Conservation (phyloP, 148 eudicot species). For the Talinum fruticosum region DNA sequence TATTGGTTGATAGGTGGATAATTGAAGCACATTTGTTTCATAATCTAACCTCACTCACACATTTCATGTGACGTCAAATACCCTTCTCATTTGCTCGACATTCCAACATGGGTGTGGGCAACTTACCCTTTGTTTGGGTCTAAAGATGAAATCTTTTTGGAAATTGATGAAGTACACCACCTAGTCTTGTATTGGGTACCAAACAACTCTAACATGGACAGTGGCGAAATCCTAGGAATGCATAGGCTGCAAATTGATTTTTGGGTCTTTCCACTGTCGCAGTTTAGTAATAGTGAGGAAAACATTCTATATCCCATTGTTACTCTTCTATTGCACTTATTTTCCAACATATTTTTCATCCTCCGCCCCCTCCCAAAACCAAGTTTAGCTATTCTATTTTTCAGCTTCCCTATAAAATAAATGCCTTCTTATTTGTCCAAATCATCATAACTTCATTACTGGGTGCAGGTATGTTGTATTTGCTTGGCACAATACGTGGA, state of each 20-base stretch:
- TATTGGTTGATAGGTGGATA: too few species aligned
- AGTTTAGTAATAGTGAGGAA: too few species aligned
- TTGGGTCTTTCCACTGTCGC: too few species aligned
- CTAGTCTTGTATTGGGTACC: neutral
- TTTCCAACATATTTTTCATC: too few species aligned
- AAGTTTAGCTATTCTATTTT: too few species aligned
- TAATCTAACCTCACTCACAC: neutral
- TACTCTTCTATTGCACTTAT: too few species aligned
- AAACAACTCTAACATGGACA: neutral
- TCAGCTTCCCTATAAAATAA: too few species aligned
- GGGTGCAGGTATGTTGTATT: conserved; percentile 41
- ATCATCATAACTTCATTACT: neutral
- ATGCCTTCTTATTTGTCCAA: too few species aligned
- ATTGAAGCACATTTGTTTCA: too few species aligned
- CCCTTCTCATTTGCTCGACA: neutral
- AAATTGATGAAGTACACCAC: neutral
- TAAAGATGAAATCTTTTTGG: neutral
- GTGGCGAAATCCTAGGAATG: neutral
- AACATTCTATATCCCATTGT: too few species aligned
- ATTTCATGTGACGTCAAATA: neutral
- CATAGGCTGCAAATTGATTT: too few species aligned
- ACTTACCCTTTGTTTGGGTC: neutral
- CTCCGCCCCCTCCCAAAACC: too few species aligned
- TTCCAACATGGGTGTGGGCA: neutral
- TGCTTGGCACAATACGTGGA: conserved; percentile 43